Conservation (phyloP, 2,329 filamentous ascomycete genomes). For the Mariannaea sp. region DNA sequence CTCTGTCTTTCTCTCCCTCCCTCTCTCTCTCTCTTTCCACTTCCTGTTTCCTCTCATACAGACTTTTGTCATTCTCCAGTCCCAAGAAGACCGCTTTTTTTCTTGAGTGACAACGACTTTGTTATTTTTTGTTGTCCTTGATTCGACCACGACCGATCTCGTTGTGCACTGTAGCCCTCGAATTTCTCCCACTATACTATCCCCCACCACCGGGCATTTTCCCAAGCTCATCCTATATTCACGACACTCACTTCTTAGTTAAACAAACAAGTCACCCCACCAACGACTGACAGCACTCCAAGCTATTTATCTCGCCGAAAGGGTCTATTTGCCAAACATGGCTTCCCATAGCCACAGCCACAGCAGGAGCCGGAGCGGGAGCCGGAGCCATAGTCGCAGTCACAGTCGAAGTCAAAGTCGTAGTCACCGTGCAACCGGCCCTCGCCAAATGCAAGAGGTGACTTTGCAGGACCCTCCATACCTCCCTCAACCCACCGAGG, state of each 20-base stretch:
- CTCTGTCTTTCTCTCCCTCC: not conserved
- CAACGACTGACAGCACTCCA: constrained; percentile 2
- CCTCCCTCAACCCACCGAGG: not conserved
- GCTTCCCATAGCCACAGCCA: constrained; percentile 6
- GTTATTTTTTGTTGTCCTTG: not conserved
- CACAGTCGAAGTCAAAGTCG: too few relatives aligned
- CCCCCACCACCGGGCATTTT: too few relatives aligned
- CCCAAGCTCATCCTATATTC: too few relatives aligned
- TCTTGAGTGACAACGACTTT: too few relatives aligned
- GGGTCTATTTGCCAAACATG: constrained; percentile 5
- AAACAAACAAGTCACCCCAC: not conserved
- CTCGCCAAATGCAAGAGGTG: not conserved
- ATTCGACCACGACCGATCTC: not conserved
- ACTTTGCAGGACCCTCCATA: not conserved
- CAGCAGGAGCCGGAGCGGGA: too few relatives aligned
- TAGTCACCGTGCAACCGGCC: too few relatives aligned
- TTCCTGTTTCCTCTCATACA: not conserved
- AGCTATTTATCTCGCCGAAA: not conserved
- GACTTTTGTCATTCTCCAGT: not conserved
- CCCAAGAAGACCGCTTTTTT: not conserved
- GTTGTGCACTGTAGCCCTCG: not conserved
- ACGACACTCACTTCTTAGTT: too few relatives aligned
- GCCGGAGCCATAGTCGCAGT: constrained; percentile 3
- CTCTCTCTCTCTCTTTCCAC: not conserved
- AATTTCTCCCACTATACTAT: too few relatives aligned